Evolutionary conservation across 2,329 filamentous ascomycete species (phyloP).

Genomic region (Curvularia eragrostidis): DNA sequence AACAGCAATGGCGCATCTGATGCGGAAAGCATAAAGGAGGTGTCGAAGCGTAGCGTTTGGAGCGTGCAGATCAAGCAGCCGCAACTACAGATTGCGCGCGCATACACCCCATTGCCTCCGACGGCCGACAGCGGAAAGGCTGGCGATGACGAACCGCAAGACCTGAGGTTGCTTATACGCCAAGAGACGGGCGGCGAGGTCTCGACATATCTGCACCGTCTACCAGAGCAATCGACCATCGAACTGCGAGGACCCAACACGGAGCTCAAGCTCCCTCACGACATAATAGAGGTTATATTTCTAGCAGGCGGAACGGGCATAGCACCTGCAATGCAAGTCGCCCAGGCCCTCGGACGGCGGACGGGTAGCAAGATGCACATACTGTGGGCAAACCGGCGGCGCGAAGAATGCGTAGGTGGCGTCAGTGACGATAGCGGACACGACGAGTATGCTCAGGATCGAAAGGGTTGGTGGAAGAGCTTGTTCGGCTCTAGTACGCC

Average conservation of each 20-base stretch:
- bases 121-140: conserved; percentile 42
- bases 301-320: conserved; percentile 93
- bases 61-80: conserved; percentile 95
- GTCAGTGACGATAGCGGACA: conserved; percentile 55
- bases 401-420: conserved; percentile 70
- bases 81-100: conserved; percentile 86
- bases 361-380: conserved; percentile 65
- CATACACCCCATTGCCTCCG: conserved; percentile 87
- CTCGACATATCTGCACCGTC: conserved; percentile 75
- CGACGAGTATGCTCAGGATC: conserved; percentile 13
- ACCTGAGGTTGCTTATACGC: conserved; percentile 78
- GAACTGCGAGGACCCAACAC: conserved; percentile 80
- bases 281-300: conserved; percentile 72
- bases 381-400: conserved; percentile 78
- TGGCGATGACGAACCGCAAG: conserved; percentile 40
- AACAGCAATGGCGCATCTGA: conserved; percentile 44
- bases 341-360: conserved; percentile 64
- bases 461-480: conserved; percentile 38
- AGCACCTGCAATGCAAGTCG: conserved; percentile 84
- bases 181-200: conserved; percentile 82
- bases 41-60: conserved; percentile 74
- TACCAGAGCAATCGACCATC: conserved; percentile 68
- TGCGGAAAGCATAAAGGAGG: conserved; percentile 41
- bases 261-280: conserved; percentile 66
- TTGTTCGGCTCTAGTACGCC: conserved; percentile 28